Evolutionary conservation across 345 rosid genomes (phyloP), one percentile per base, ranked within the genome.

Genomic region (Camelina hispida): DNA sequence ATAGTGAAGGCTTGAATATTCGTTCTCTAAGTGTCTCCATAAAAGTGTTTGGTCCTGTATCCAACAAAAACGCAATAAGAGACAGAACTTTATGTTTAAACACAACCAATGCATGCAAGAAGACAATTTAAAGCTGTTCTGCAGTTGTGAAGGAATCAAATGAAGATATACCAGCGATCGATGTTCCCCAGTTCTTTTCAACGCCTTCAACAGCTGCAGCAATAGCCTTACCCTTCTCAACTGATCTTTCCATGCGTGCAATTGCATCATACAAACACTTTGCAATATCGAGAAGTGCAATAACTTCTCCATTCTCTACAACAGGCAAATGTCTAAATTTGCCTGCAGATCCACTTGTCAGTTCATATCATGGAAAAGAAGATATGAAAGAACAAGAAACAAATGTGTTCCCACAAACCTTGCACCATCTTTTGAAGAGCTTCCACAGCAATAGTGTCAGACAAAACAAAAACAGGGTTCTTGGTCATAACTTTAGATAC

Each of bases 191-290:
- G 51, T 84, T 86, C 50, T 88, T 93, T 80, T 96, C 99, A 63
- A 89, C 99, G 3, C 99, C 99, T 89, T 96, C 99, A 60, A 96
- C 98, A 17, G 97, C 98, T 18, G 99, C 98, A 82, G 98, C 97
- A 61, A 96, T 89, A 38, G 97, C 99, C 65, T 96, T 93, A 64
- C 99, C 98, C 62, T 96, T 96, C 81, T 96, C 99, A 78, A 89
- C 91, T 15, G 95, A 88, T 83, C 98, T 93, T 83, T 96, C 99
- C 97, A 96, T 73, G 17, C 99, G 91, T n/a, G 97, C 97, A 80
- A 93, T 96, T 52, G 99, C 98, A 85, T 96, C 99, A 53, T 96
- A 89, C 79, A 96, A 86, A 84, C 99, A 96, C 84, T 96, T 96
- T 16, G 99, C 96, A 65, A 96, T 96, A 66, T 96, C 98, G 1